A percentile compares a stretch with the other conserved stretches of the same genome.
These are phyloP conservation scores for Spergularia bocconei DNA, from an alignment of 148 eudicot genomes.

Conservation along the genomic window DNA sequence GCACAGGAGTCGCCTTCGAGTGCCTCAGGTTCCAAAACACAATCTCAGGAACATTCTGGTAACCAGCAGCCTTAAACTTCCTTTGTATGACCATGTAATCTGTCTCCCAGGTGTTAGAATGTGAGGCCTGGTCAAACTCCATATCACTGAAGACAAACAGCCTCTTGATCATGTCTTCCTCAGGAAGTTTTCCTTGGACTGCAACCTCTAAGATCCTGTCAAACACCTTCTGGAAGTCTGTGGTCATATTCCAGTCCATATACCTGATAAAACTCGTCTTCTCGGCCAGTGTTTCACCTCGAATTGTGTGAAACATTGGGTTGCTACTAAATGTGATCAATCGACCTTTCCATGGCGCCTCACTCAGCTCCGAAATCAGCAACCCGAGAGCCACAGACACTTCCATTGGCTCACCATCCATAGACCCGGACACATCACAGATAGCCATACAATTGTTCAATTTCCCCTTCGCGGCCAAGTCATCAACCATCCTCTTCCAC, in stretches of 20 bases:
- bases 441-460: slow-evolving; percentile 41
- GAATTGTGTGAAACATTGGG: neutral
- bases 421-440: slow-evolving; percentile 38
- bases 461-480: slow-evolving; percentile 34
- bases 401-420: slow-evolving; percentile 39
- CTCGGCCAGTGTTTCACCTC: neutral
- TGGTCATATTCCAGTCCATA: slow-evolving; percentile 21
- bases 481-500: slow-evolving; percentile 54
- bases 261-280: neutral
- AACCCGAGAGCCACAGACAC: slow-evolving; percentile 40
- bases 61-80: slow-evolving; percentile 22
- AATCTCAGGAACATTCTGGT: slow-evolving; percentile 24
- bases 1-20: slow-evolving; percentile 44
- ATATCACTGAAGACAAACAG: slow-evolving; percentile 50
- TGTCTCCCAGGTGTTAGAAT: slow-evolving; percentile 20
- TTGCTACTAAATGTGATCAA: neutral
- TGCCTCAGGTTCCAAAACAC: slow-evolving; percentile 51
- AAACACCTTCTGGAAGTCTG: slow-evolving; percentile 44
- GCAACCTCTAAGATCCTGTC: slow-evolving; percentile 40
- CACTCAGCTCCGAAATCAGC: slow-evolving; percentile 19
- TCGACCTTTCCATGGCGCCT: slow-evolving; percentile 18
- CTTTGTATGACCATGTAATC: slow-evolving; percentile 28
- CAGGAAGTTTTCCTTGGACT: slow-evolving; percentile 15
- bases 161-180: slow-evolving; percentile 44
- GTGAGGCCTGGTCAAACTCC: slow-evolving; percentile 40